These are phyloP conservation scores for Agapanthus africanus DNA, from an alignment of 106 monocot species.

Conservation along the genomic window DNA sequence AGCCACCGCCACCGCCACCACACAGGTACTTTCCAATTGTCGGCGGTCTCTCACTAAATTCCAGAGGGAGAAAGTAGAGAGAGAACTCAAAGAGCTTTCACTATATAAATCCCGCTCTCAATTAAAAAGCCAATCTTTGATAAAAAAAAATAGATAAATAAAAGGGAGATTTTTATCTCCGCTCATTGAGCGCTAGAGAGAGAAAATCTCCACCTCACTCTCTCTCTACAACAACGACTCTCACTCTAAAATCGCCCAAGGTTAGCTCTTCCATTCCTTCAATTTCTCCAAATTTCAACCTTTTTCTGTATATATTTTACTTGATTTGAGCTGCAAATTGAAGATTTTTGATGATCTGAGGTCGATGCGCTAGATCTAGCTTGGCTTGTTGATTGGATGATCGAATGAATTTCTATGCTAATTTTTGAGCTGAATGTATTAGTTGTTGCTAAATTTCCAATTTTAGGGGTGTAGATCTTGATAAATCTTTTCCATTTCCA, in stretches of 20 bases:
- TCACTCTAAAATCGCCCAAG: conserved; percentile 1
- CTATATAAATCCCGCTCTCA: conserved; percentile 1
- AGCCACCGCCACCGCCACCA: too few relatives aligned
- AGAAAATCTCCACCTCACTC: neutral
- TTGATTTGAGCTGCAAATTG: too few relatives aligned
- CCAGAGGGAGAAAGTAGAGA: neutral
- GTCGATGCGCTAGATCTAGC: neutral
- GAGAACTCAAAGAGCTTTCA: neutral
- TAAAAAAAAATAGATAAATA: neutral
- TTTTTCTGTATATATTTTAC: too few relatives aligned
- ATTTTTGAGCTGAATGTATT: too few relatives aligned
- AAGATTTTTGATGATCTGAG: neutral
- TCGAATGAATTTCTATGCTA: too few relatives aligned
- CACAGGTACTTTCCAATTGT: neutral
- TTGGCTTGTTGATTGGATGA: too few relatives aligned
- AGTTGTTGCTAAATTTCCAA: too few relatives aligned
- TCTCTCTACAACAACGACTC: neutral
- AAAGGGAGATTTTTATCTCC: neutral
- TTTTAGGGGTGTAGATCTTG: neutral
- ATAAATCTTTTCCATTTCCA: neutral
- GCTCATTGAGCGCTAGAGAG: neutral
- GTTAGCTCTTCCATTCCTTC: neutral
- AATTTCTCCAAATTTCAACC: too few relatives aligned
- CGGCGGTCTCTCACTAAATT: neutral
- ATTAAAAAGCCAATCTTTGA: neutral